These are phyloP conservation scores for Cicer pinnatifidum DNA, from an alignment of 306 rosid genomes.

Conservation along the genomic window DNA sequence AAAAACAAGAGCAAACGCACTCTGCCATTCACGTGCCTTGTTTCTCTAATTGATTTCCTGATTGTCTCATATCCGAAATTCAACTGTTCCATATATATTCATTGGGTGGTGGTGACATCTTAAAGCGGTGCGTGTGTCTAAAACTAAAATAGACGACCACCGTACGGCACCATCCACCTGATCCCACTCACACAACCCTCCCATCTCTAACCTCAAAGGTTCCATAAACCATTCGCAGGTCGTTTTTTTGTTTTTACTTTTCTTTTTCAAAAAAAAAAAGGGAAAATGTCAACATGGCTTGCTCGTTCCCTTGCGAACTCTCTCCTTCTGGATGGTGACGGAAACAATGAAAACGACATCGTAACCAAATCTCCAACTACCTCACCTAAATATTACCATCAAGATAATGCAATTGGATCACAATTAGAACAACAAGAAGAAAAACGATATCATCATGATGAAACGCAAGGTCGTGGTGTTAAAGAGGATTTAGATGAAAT, in stretches of 20 bases:
- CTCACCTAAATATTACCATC: conserved; percentile 31
- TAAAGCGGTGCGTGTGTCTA: conserved; percentile 9
- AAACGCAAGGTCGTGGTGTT: conserved; percentile 67
- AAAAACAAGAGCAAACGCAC: no score
- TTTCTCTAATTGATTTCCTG: neutral
- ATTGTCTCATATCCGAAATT: conserved; percentile 11
- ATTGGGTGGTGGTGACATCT: neutral
- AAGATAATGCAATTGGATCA: conserved; percentile 40
- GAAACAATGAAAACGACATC: conserved; percentile 50
- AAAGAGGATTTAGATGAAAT: conserved; percentile 81
- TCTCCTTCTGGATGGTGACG: conserved; percentile 66
- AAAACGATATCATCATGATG: conserved; percentile 25
- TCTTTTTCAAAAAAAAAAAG: neutral
- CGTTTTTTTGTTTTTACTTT: conserved; percentile 16
- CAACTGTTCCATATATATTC: neutral
- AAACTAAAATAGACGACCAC: conserved; percentile 37
- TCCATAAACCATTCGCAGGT: conserved; percentile 36
- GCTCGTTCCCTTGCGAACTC: conserved; percentile 78
- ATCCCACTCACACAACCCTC: conserved; percentile 1
- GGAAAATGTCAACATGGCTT: conserved; percentile 85
- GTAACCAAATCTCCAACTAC: conserved; percentile 49
- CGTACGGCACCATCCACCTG: conserved; percentile 29
- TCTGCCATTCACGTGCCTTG: neutral
- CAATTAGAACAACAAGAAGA: conserved; percentile 30
- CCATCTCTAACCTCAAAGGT: conserved; percentile 13